These are phyloP conservation scores for Phylloporus rhodoxanthus DNA, from an alignment of 768 basidiomycete species.

Conservation along the genomic window DNA sequence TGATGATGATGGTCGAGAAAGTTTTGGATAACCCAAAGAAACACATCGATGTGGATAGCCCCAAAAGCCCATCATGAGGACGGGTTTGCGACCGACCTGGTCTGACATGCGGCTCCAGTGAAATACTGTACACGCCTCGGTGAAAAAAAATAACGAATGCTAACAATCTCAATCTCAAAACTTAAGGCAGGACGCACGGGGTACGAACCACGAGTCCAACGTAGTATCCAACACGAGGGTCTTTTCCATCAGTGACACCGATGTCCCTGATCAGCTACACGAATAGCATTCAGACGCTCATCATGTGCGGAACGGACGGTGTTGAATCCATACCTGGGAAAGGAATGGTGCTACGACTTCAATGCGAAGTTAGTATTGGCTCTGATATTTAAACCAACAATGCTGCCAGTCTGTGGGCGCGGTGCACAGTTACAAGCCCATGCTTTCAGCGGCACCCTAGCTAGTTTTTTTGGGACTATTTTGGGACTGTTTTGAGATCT, in stretches of 20 bases:
- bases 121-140: constrained; percentile 42
- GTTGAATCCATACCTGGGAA: constrained; percentile 42
- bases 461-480: too few relatives aligned
- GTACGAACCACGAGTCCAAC: constrained; percentile 41
- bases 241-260: constrained; percentile 39
- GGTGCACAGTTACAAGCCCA: too few relatives aligned
- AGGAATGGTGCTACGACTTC: constrained; percentile 72
- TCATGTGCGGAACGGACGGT: neutral
- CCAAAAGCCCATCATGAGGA: constrained; percentile 40
- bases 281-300: neutral
- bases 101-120: constrained; percentile 50
- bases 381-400: constrained; percentile 71
- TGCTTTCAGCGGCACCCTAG: neutral
- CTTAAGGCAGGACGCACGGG: neutral
- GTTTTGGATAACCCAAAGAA: constrained; percentile 45
- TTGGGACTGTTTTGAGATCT: too few relatives aligned
- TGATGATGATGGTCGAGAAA: constrained; percentile 40
- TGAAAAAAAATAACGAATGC: constrained; percentile 46
- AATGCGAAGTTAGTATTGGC: constrained; percentile 65
- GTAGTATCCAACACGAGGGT: constrained; percentile 42
- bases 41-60: constrained; percentile 42
- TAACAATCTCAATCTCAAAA: constrained; percentile 10
- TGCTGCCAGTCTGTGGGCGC: too few relatives aligned
- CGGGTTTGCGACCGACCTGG: constrained; percentile 44
- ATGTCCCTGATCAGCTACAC: constrained; percentile 27